Percentiles rank a stretch among this genome's conserved stretches.
Conservation (phyloP, 805 yeast genomes). For the Saturnispora kantuleensis region DNA sequence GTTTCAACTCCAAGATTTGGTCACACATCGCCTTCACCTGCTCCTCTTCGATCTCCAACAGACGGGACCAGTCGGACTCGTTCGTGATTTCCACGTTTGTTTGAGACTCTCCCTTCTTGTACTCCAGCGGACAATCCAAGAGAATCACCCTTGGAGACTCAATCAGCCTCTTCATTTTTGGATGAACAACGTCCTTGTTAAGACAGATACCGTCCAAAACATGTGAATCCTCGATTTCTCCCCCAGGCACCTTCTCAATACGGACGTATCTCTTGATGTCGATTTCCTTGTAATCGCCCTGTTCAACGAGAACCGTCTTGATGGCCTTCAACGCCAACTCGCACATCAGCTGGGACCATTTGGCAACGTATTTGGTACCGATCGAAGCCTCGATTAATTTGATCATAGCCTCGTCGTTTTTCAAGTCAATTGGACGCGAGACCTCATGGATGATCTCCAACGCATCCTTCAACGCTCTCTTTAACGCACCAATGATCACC, state of each 20-base stretch:
- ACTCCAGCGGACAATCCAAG: conserved; percentile 94
- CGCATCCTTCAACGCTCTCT: conserved; percentile 85
- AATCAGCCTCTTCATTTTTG: conserved; percentile 87
- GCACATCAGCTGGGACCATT: conserved; percentile 92
- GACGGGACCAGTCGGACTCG: conserved; percentile 93
- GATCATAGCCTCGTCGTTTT: conserved; percentile 79
- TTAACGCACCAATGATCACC: conserved; percentile 86
- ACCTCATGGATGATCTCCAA: conserved; percentile 77
- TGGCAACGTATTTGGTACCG: conserved; percentile 88
- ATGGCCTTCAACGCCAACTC: conserved; percentile 80
- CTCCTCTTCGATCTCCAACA: conserved; percentile 94
- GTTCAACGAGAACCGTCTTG: conserved; percentile 62
- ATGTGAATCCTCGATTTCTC: conserved; percentile 81
- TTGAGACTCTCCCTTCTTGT: conserved; percentile 98
- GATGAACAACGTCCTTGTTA: conserved; percentile 97
- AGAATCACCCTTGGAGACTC: conserved; percentile 83
- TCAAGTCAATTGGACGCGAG: conserved; percentile 72
- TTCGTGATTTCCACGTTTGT: conserved; percentile 95
- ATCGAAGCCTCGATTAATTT: conserved; percentile 81
- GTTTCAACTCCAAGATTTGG: conserved; percentile 71
- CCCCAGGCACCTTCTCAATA: conserved; percentile 96
- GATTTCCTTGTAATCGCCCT: conserved; percentile 61
- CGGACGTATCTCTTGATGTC: conserved; percentile 90
- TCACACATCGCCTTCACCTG: conserved; percentile 86
- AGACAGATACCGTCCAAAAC: conserved; percentile 88